Conservation (phyloP, 2,329 filamentous ascomycete species). For the Phoma herbarum region DNA sequence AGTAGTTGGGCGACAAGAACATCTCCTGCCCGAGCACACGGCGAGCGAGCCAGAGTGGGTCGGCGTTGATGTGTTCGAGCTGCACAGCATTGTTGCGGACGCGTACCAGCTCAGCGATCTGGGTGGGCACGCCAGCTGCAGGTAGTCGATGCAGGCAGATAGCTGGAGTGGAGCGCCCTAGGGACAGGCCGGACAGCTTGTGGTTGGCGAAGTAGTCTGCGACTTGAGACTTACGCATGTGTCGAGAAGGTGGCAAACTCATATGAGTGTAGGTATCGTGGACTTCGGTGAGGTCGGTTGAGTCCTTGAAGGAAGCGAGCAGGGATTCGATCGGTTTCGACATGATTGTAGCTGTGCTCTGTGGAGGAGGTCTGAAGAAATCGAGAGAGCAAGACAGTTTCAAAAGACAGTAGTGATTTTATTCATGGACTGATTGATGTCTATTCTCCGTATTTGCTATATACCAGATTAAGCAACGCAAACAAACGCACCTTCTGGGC, state of each 20-base stretch:
- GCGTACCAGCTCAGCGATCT: background rate
- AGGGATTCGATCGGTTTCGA: background rate
- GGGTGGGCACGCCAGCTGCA: background rate
- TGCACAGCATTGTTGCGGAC: background rate
- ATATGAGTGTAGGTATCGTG: background rate
- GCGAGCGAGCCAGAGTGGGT: background rate
- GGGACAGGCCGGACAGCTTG: background rate
- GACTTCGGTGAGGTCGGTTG: background rate
- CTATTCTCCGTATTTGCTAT: background rate
- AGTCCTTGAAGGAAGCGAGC: background rate
- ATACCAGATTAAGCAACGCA: background rate
- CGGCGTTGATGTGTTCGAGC: background rate
- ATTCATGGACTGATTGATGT: background rate
- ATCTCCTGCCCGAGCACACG: background rate
- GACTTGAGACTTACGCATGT: background rate
- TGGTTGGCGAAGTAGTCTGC: background rate
- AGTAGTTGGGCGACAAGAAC: background rate
- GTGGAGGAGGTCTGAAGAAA: background rate
- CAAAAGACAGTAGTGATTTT: background rate
- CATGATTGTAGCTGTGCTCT: background rate
- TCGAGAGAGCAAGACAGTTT: background rate
- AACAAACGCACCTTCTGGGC: background rate
- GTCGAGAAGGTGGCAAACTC: background rate
- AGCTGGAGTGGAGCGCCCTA: background rate
- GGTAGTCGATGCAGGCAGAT: conserved; percentile 1